These are phyloP conservation scores for Raphanus hybrid DNA, from an alignment of 441 rosid genomes.

Conservation along the genomic window DNA sequence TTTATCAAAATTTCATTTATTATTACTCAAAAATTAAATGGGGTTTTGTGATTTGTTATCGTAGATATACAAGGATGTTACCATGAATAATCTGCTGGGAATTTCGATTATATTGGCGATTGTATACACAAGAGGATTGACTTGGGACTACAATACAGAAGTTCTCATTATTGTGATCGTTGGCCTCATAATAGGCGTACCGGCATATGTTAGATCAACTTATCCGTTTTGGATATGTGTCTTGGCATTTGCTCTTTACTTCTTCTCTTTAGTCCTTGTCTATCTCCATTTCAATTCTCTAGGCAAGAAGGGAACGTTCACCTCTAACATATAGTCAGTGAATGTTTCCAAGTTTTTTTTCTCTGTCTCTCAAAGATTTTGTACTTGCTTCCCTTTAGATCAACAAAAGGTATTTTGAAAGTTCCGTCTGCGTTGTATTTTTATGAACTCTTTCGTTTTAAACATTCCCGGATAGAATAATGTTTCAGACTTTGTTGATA, in stretches of 20 bases:
- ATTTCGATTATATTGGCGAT: constrained; percentile 50
- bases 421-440: neutral
- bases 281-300: constrained; percentile 46
- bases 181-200: constrained; percentile 56
- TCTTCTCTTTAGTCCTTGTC: constrained; percentile 57
- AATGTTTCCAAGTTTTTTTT: too few species aligned
- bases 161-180: constrained; percentile 53
- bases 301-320: constrained; percentile 1
- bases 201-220: constrained; percentile 47
- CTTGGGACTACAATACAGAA: constrained; percentile 68
- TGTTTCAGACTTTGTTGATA: neutral
- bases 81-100: constrained; percentile 65
- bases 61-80: constrained; percentile 63
- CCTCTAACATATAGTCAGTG: neutral
- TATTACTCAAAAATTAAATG: too few species aligned
- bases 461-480: neutral
- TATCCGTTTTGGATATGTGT: constrained; percentile 62
- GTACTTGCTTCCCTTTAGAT: neutral
- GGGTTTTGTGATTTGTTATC: neutral
- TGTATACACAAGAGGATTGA: constrained; percentile 53
- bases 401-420: neutral
- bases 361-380: too few species aligned
- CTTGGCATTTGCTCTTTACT: constrained; percentile 56
- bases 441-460: neutral
- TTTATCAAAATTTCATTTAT: neutral